Conservation (phyloP, 2,329 filamentous ascomycete species). For the Fusarium sp. region DNA sequence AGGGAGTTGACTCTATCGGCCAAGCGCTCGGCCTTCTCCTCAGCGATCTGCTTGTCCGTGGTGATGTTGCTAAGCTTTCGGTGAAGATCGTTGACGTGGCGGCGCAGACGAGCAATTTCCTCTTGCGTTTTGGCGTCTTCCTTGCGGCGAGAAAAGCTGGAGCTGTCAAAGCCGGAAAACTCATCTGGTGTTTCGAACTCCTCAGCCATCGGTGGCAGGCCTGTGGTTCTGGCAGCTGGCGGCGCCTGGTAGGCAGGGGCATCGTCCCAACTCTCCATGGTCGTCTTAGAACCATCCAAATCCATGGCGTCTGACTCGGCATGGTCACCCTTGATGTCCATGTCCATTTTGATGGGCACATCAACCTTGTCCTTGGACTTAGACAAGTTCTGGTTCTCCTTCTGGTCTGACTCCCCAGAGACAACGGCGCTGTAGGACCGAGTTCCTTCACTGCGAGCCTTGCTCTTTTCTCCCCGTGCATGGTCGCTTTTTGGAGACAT, state of each 20-base stretch:
- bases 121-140: constrained; percentile 22
- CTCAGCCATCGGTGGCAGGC: constrained; percentile 19
- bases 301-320: constrained; percentile 19
- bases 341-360: constrained; percentile 7
- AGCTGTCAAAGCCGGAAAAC: constrained; percentile 26
- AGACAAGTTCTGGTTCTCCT: background rate
- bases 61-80: constrained; percentile 29
- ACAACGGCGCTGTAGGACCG: constrained; percentile 25
- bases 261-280: constrained; percentile 8
- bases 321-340: background rate
- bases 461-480: constrained; percentile 13
- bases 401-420: constrained; percentile 19
- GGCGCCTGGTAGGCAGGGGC: constrained; percentile 20
- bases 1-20: constrained; percentile 40
- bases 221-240: constrained; percentile 1
- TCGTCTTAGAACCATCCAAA: constrained; percentile 9
- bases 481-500: constrained; percentile 29
- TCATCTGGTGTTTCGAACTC: constrained; percentile 36
- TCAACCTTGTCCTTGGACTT: constrained; percentile 15
- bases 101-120: constrained; percentile 29
- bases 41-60: constrained; percentile 46
- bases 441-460: constrained; percentile 28
- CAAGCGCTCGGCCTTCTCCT: constrained; percentile 46
- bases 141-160: constrained; percentile 17
- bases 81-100: constrained; percentile 38